Base-by-base conservation (phyloP, 805 yeast species). In the Blastobotrys chiropterorum region DNA sequence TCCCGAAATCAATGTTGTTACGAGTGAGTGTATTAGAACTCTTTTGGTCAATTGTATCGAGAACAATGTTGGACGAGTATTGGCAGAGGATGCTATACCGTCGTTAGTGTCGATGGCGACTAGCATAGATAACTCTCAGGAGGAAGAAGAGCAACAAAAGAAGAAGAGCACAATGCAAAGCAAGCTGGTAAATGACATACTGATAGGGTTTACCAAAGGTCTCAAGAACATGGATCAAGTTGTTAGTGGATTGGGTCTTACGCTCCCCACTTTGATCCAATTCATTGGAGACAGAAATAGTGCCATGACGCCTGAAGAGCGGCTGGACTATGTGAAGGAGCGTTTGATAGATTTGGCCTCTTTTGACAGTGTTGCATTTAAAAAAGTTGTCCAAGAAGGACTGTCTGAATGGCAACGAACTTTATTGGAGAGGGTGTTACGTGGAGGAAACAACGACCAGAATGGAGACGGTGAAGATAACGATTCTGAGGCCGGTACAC, bases 1-100 rank as follows among this genome's bases (percentile, higher is more conserved):
- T 3, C 62, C 68, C 2, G 72, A 67, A n/a, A 62, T 67, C 6
- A 58, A 73, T 6, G 64, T 72, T 0, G 68, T 79, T 7, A 71
- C 79, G 0, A 70, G 82, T 11, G 90, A 83, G 56, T 83, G 94
- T 14, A 71, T 85, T 48, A 83, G 76, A 58, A 72, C 83, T 0
- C 68, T 87, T 43, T 71, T 85, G 41, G 62, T 67, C 6, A 72
- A 70, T 41, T 62, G 70, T 38, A 51, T 57, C 19, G 58, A 60
- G 51, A 68, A 38, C 2, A 56, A 59, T 2, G 64, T 72, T 3
- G 69, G 75, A 5, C 66, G 70, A 3, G 51, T 59, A 2, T 63
- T 78, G 1, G 67, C 82, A 39, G 72, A 73, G 51, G 67, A 67
- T 14, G 62, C 80, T 26, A 65, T 85, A 2, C 77, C 81, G 6